phyloP scores from a whole-genome alignment of 345 rosid genomes.

The Clarkia xantiana region DNA sequence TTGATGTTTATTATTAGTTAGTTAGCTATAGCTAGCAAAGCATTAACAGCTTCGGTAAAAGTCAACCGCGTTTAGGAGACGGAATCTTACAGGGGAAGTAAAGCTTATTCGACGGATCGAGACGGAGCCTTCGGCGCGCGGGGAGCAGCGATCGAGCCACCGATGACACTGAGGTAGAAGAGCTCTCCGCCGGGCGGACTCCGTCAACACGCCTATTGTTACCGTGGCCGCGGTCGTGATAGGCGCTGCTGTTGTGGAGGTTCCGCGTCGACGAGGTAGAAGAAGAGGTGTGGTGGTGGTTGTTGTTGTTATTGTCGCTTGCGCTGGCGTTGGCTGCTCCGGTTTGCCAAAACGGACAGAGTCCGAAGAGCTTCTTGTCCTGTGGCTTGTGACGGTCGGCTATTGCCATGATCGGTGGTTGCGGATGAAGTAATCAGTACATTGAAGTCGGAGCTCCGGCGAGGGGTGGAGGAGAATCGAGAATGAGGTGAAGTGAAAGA shows the following conservation, averaged over 20 bases:
- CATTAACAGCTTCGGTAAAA: neutral
- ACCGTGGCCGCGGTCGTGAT: slow-evolving; percentile 6
- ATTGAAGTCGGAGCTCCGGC: neutral
- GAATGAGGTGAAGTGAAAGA: neutral
- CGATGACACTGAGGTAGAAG: slow-evolving; percentile 42
- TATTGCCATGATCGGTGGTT: slow-evolving; percentile 35
- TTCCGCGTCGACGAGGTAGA: slow-evolving; percentile 49
- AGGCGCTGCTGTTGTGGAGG: slow-evolving; percentile 19
- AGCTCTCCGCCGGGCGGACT: slow-evolving; percentile 15
- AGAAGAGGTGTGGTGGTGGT: slow-evolving; percentile 18
- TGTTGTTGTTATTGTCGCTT: slow-evolving; percentile 1
- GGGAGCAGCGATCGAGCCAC: slow-evolving; percentile 86
- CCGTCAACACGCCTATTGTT: slow-evolving; percentile 14
- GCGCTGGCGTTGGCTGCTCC: slow-evolving; percentile 5
- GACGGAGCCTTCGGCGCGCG: slow-evolving; percentile 73
- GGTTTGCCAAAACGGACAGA: slow-evolving; percentile 74
- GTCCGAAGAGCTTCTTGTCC: slow-evolving; percentile 37
- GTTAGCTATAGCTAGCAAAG: neutral
- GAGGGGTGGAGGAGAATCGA: neutral
- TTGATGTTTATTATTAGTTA: neutral
- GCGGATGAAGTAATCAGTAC: neutral
- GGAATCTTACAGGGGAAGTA: slow-evolving; percentile 64
- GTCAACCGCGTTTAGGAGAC: slow-evolving; percentile 16
- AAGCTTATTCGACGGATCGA: slow-evolving; percentile 67
- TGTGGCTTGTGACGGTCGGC: slow-evolving; percentile 27